These are phyloP conservation scores for Atkinsonella hypoxylon DNA, from an alignment of 2,329 filamentous ascomycete species.

Conservation along the genomic window DNA sequence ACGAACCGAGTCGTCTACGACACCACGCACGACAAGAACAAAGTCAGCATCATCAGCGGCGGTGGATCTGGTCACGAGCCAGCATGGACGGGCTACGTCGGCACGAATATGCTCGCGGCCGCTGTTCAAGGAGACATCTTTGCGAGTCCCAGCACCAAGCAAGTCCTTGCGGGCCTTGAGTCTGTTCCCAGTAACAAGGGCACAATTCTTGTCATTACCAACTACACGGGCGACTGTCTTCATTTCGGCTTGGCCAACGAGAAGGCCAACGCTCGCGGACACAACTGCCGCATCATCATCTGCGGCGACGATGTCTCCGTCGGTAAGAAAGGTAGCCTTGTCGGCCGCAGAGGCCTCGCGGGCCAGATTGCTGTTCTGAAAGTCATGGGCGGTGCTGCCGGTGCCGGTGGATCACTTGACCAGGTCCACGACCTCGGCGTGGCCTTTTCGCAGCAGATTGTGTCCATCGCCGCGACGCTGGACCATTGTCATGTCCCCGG, in stretches of 20 bases:
- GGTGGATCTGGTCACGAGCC: conserved; percentile 49
- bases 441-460: conserved; percentile 37
- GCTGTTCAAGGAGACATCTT: conserved; percentile 52
- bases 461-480: conserved; percentile 45
- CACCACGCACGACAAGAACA: conserved; percentile 28
- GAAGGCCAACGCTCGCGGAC: conserved; percentile 41
- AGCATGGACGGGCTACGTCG: conserved; percentile 53
- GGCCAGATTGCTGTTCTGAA: conserved; percentile 50
- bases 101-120: conserved; percentile 47
- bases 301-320: conserved; percentile 56
- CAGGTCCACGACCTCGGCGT: conserved; percentile 37
- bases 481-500: conserved; percentile 50
- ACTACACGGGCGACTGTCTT: conserved; percentile 53
- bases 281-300: conserved; percentile 43
- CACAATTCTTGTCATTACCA: conserved; percentile 49
- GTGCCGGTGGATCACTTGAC: conserved; percentile 34
- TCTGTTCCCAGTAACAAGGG: conserved; percentile 41
- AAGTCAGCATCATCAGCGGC: conserved; percentile 40
- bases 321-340: conserved; percentile 42
- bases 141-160: conserved; percentile 49
- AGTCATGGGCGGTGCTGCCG: conserved; percentile 39
- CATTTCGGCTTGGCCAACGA: conserved; percentile 50
- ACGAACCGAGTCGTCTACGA: conserved; percentile 40
- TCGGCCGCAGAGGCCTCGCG: conserved; percentile 49
- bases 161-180: conserved; percentile 47